These are phyloP conservation scores for Ceratocystis harringtonii DNA, from an alignment of 2,329 filamentous ascomycete species.

Conservation along the genomic window DNA sequence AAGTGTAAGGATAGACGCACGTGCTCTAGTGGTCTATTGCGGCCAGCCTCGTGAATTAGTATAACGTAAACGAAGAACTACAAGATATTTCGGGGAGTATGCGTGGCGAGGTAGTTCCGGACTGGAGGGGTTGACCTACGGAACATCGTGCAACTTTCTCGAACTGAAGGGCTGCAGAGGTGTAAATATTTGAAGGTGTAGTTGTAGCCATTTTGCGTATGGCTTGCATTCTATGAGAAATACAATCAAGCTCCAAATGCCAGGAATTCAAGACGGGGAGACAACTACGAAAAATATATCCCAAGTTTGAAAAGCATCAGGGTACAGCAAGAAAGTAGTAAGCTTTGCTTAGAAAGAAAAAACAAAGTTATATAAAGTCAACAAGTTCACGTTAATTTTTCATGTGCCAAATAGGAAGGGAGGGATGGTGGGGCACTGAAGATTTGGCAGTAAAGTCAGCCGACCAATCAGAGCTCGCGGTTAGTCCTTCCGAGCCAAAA, in stretches of 20 bases:
- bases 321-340: background rate
- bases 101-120: background rate
- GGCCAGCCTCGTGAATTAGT: background rate
- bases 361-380: background rate
- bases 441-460: background rate
- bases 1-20: constrained; percentile 72
- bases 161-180: constrained; percentile 56
- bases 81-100: background rate
- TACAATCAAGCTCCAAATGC: background rate
- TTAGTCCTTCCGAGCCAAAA: constrained; percentile 9
- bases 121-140: constrained; percentile 35
- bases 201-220: constrained; percentile 14
- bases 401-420: background rate
- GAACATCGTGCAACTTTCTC: constrained; percentile 67
- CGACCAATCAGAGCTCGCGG: constrained; percentile 14
- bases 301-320: background rate
- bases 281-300: background rate
- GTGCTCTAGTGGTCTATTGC: constrained; percentile 73
- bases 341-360: background rate
- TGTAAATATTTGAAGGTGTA: constrained; percentile 30
- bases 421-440: constrained; percentile 4
- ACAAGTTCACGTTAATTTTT: background rate
- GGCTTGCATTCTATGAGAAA: constrained; percentile 9
- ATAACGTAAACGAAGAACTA: background rate
- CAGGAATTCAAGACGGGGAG: background rate